Evolutionary conservation across 1,284 basidiomycete genomes (phyloP), one percentile per base, ranked within the genome.

Genomic region (Cutaneotrichosporon cavernicola): DNA sequence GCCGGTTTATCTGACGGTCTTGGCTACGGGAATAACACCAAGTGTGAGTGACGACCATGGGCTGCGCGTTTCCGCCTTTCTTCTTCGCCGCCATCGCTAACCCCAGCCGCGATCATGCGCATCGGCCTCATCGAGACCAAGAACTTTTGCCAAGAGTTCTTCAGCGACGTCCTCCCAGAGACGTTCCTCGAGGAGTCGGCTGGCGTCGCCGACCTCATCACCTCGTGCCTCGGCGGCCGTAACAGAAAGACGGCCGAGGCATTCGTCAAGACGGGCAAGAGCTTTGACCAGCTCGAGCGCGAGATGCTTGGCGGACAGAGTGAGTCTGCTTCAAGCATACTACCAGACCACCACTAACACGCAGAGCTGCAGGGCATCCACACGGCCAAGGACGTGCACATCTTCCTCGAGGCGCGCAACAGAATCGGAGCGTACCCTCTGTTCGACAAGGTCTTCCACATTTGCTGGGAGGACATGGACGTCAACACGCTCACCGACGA

Each of bases 201-300:
- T 1, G 85, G 85, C 53, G 80, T 86, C 30, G 85, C 85, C 9
- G 85, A 86, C 76, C 76, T 86, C 32, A 86, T 86, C 73, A 86
- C 85, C 5, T 84, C 84, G 9, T 85, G 84, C 68, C 78, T 85
- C 22, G 85, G 85, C 22, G 85, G 85, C 4, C 76, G 85, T 50
- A 86, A 86, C 73, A 77, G 82, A 61, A 82, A 82, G 72, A 70
- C 69, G 50, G 80, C 81, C 6, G 76, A 74, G 66, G 85, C 84
- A 0, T 86, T 84, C 68, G 85, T 84, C 34, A 82, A 76, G 68
- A 82, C 81, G 11, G 79, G 81, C 60, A 66, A 82, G 79, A 66
- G 80, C 2, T 86, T 86, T 62, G 81, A 84, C 47, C 76, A 81
- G 60, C 77, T 86, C 10, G 85, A 86, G 73, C 77, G 81, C 67